These are phyloP conservation scores for Mucor plumbeus DNA, from an alignment of 371 early-diverging fungal genomes.

Conservation along the genomic window DNA sequence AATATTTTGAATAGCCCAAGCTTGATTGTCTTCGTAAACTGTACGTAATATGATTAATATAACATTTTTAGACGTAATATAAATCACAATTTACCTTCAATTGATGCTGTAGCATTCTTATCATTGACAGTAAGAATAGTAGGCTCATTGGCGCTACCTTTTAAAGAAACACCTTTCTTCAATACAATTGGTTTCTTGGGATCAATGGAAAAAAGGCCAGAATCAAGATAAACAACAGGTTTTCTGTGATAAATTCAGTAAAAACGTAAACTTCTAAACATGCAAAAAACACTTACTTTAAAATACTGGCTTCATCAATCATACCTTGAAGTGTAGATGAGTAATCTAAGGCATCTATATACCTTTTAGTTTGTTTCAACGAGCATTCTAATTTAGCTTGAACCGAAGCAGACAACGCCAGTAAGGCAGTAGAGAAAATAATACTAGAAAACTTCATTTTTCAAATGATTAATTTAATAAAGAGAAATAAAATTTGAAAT, in stretches of 20 bases:
- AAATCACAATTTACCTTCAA: conserved; percentile 18
- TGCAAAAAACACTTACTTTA: conserved; percentile 21
- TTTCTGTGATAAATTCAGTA: conserved; percentile 13
- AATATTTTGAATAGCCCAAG: conserved; percentile 46
- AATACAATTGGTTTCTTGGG: conserved; percentile 25
- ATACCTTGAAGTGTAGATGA: conserved; percentile 32
- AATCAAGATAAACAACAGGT: conserved; percentile 33
- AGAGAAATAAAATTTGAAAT: background rate
- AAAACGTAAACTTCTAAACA: background rate
- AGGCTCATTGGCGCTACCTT: conserved; percentile 15
- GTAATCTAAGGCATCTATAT: conserved; percentile 11
- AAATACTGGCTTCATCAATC: conserved; percentile 36
- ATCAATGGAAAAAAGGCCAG: conserved; percentile 34
- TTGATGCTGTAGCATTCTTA: conserved; percentile 15
- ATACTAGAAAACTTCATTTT: conserved; percentile 19
- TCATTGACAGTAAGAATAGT: conserved; percentile 22
- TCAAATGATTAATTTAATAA: background rate
- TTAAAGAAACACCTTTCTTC: conserved; percentile 27
- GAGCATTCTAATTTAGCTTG: conserved; percentile 22
- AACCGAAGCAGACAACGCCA: background rate
- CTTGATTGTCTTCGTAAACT: conserved; percentile 18
- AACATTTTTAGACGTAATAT: background rate
- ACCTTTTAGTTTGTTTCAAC: conserved; percentile 2
- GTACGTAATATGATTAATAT: background rate
- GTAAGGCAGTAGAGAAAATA: conserved; percentile 3